These are phyloP conservation scores for Xylaria sp. DNA, from an alignment of 2,329 filamentous ascomycete genomes.

Conservation along the genomic window DNA sequence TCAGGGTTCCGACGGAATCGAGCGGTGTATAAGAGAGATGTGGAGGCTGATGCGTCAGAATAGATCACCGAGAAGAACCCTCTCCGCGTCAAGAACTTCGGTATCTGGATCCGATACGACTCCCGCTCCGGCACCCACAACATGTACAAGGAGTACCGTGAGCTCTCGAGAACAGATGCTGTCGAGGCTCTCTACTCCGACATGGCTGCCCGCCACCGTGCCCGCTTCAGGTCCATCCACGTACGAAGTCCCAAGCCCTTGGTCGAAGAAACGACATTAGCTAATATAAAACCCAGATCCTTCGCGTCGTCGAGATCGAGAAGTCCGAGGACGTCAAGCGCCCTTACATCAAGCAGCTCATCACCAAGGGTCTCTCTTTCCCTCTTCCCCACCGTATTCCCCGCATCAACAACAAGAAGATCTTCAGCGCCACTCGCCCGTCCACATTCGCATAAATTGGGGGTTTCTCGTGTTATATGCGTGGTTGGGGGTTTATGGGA, in stretches of 20 bases:
- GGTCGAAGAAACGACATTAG: neutral
- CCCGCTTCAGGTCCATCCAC: conserved; percentile 98
- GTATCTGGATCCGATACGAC: conserved; percentile 99
- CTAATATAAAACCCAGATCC: conserved; percentile 72
- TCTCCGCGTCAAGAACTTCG: conserved; percentile 99
- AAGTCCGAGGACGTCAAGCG: conserved; percentile 95
- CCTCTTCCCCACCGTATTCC: conserved; percentile 95
- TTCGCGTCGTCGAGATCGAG: conserved; percentile 97
- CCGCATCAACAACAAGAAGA: conserved; percentile 85
- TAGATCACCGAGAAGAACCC: conserved; percentile 99
- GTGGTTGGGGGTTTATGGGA: conserved; percentile 55
- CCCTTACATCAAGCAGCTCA: conserved; percentile 99
- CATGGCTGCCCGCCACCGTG: conserved; percentile 98
- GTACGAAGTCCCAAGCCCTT: conserved; percentile 64
- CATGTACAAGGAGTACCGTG: conserved; percentile 99
- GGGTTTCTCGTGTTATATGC: conserved; percentile 58
- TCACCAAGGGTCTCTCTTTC: conserved; percentile 96
- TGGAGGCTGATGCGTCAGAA: conserved; percentile 28
- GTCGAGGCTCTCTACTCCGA: conserved; percentile 98
- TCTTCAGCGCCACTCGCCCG: conserved; percentile 93
- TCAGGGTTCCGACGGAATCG: neutral
- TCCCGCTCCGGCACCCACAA: conserved; percentile 99
- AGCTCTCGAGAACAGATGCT: conserved; percentile 95
- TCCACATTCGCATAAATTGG: conserved; percentile 93
- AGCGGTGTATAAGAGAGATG: neutral